phyloP scores from a whole-genome alignment of 345 rosid species.

The Geranium rotundifolium region DNA sequence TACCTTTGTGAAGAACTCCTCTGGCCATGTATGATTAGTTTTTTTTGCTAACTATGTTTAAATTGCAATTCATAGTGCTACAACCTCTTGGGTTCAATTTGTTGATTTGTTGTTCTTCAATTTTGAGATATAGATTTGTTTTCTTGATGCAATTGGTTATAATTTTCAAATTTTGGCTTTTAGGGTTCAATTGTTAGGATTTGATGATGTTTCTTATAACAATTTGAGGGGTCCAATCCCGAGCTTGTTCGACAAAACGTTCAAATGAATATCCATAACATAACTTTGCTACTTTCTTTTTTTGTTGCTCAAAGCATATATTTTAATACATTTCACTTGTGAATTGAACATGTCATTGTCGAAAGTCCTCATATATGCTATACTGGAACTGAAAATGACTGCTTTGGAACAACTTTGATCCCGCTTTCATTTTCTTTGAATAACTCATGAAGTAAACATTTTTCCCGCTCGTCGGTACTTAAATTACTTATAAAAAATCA shows the following conservation, averaged over 20 bases:
- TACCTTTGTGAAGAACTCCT: too few species aligned
- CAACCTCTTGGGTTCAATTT: too few species aligned
- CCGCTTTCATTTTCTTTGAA: constrained; percentile 33
- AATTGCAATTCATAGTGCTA: too few species aligned
- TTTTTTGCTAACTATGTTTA: too few species aligned
- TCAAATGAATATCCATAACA: constrained; percentile 32
- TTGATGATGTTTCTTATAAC: constrained; percentile 33
- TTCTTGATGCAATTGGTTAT: too few species aligned
- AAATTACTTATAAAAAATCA: not conserved
- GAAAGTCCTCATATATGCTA: constrained; percentile 82
- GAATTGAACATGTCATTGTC: constrained; percentile 40
- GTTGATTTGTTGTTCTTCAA: too few species aligned
- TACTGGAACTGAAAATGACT: constrained; percentile 43
- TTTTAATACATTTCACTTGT: not conserved
- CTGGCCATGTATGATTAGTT: too few species aligned
- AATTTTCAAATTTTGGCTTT: too few species aligned
- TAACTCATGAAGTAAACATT: constrained; percentile 40
- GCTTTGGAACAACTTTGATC: constrained; percentile 43
- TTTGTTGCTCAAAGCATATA: constrained; percentile 4
- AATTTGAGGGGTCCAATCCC: constrained; percentile 32
- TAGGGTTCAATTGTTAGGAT: too few species aligned
- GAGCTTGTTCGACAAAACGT: constrained; percentile 20
- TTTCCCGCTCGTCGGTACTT: constrained; percentile 7
- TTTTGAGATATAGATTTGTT: too few species aligned
- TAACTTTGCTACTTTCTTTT: constrained; percentile 1